phyloP scores from a whole-genome alignment of 129 eudicot species.

The Artemisia annua region DNA sequence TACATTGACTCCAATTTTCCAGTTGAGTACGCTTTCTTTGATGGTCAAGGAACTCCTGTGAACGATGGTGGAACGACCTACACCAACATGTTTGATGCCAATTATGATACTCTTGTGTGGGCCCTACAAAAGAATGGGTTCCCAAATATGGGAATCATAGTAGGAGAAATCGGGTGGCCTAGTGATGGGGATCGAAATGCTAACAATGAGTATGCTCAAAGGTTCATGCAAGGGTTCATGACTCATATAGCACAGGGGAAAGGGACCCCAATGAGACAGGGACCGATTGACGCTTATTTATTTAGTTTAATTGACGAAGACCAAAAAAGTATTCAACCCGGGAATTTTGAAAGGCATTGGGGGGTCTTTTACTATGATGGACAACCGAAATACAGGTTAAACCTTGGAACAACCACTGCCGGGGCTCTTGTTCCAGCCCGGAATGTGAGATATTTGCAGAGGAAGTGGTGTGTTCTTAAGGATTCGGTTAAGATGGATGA shows the following conservation, averaged over 20 bases:
- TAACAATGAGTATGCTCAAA: slow-evolving; percentile 52
- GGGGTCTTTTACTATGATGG: slow-evolving; percentile 83
- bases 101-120: slow-evolving; percentile 82
- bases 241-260: slow-evolving; percentile 42
- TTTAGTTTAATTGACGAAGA: slow-evolving; percentile 88
- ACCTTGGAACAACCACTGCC: slow-evolving; percentile 41
- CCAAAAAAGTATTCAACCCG: slow-evolving; percentile 77
- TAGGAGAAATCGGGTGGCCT: slow-evolving; percentile 98
- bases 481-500: slow-evolving; percentile 50
- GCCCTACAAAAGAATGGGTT: slow-evolving; percentile 73
- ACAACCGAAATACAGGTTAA: slow-evolving; percentile 62
- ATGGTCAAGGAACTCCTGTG: slow-evolving; percentile 62
- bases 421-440: slow-evolving; percentile 55
- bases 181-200: slow-evolving; percentile 84
- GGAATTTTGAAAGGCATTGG: slow-evolving; percentile 95
- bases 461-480: slow-evolving; percentile 70
- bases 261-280: slow-evolving; percentile 88
- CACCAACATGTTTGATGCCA: slow-evolving; percentile 86
- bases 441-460: slow-evolving; percentile 42
- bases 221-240: slow-evolving; percentile 89
- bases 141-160: slow-evolving; percentile 63
- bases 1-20: slow-evolving; percentile 77
- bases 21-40: slow-evolving; percentile 73
- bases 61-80: slow-evolving; percentile 64
- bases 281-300: slow-evolving; percentile 64